phyloP scores from a whole-genome alignment of 495 filamentous ascomycete species.

The Talaromyces borbonicus region DNA sequence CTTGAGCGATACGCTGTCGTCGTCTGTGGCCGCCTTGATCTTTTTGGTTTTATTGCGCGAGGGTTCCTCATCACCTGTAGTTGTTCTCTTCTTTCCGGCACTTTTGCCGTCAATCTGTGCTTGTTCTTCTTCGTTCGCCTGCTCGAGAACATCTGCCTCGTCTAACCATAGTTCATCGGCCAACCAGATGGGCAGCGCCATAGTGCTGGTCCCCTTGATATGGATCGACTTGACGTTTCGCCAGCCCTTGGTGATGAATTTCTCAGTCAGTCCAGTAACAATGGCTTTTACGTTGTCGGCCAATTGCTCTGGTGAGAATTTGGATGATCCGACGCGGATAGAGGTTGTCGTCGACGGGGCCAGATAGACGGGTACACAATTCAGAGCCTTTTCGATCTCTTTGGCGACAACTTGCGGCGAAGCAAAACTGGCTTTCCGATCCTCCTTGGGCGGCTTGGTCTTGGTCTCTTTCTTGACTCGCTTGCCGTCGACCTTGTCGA shows the following conservation, averaged over 20 bases:
- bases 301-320: slow-evolving; percentile 63
- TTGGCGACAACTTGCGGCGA: slow-evolving; percentile 47
- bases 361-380: slow-evolving; percentile 63
- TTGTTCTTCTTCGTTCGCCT: slow-evolving; percentile 34
- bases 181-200: slow-evolving; percentile 84
- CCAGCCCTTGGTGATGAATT: slow-evolving; percentile 77
- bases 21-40: slow-evolving; percentile 31
- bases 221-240: slow-evolving; percentile 71
- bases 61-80: slow-evolving; percentile 45
- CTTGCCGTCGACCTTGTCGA: slow-evolving; percentile 59
- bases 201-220: slow-evolving; percentile 79
- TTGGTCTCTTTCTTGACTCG: slow-evolving; percentile 42
- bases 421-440: slow-evolving; percentile 31
- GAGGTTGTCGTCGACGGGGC: slow-evolving; percentile 54
- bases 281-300: slow-evolving; percentile 70
- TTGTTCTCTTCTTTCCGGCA: slow-evolving; percentile 58
- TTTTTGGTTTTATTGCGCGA: slow-evolving; percentile 49
- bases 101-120: slow-evolving; percentile 45
- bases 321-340: slow-evolving; percentile 61
- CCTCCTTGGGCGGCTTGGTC: slow-evolving; percentile 21
- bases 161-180: slow-evolving; percentile 84
- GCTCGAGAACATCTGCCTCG: slow-evolving; percentile 64
- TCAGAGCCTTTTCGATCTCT: slow-evolving; percentile 63
- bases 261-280: slow-evolving; percentile 55
- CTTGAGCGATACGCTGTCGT: slow-evolving; percentile 46